phyloP scores from a whole-genome alignment of 208 protist species.

The Lotmaria passim region DNA sequence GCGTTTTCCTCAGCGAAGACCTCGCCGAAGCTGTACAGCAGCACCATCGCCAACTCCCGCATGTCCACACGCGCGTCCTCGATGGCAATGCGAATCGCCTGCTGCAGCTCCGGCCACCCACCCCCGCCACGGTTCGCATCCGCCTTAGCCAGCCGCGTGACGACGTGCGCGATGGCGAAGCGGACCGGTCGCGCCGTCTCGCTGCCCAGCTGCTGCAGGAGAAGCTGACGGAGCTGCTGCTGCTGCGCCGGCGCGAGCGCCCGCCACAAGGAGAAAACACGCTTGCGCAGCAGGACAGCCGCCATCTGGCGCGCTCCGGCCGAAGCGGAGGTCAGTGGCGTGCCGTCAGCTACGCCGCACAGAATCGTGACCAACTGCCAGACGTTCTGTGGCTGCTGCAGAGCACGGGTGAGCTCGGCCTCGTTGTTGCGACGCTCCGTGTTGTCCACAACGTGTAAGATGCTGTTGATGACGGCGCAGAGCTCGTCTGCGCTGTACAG shows the following conservation, averaged over 20 bases:
- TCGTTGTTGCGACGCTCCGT: conserved; percentile 70
- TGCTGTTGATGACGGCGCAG: conserved; percentile 49
- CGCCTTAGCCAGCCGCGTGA: conserved; percentile 74
- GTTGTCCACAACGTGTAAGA: conserved; percentile 68
- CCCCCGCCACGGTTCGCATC: conserved; percentile 44
- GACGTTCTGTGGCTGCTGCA: conserved; percentile 47
- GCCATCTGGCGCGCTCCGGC: conserved; percentile 81
- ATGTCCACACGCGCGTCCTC: conserved; percentile 61
- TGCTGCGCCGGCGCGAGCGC: conserved; percentile 45
- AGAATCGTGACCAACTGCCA: conserved; percentile 61
- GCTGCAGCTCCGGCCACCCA: conserved; percentile 73
- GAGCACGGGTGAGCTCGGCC: conserved; percentile 42
- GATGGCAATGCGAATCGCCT: conserved; percentile 50
- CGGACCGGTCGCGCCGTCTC: conserved; percentile 75
- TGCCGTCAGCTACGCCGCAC: conserved; percentile 27
- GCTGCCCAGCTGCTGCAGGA: conserved; percentile 65
- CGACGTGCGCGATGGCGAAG: conserved; percentile 79
- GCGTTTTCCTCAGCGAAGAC: conserved; percentile 52
- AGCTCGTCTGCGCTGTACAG: conserved; percentile 51
- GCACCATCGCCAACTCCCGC: conserved; percentile 87
- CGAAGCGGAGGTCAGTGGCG: conserved; percentile 27
- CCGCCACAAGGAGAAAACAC: conserved; percentile 76
- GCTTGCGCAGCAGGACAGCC: conserved; percentile 83
- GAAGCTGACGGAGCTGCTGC: conserved; percentile 54
- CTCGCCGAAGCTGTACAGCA: conserved; percentile 81